These are phyloP conservation scores for Linderniella brevidens DNA, from an alignment of 257 asterid genomes.

Conservation along the genomic window DNA sequence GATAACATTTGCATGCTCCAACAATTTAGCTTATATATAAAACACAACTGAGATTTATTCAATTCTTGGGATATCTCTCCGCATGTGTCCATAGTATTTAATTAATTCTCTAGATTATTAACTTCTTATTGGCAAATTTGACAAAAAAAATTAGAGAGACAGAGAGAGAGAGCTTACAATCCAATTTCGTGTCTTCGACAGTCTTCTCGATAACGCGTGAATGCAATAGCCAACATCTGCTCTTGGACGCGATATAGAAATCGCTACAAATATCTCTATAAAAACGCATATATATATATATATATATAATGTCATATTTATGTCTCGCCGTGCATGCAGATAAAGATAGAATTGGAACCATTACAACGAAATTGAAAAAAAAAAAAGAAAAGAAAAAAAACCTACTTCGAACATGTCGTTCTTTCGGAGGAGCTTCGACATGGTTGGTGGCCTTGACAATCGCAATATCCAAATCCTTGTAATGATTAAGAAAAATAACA, in stretches of 20 bases:
- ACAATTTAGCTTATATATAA: too few relatives aligned
- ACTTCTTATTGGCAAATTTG: too few relatives aligned
- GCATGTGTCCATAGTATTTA: too few relatives aligned
- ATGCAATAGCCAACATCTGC: constrained; percentile 95
- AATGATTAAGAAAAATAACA: too few relatives aligned
- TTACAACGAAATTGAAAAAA: constrained; percentile 2
- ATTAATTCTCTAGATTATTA: too few relatives aligned
- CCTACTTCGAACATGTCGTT: constrained; percentile 83
- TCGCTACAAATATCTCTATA: constrained; percentile 78
- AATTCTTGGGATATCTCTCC: too few relatives aligned
- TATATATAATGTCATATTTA: background rate
- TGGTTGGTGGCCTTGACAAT: constrained; percentile 97
- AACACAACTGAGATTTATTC: too few relatives aligned
- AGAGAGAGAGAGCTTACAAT: too few relatives aligned
- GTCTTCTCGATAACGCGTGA: constrained; percentile 75
- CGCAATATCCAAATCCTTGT: constrained; percentile 95
- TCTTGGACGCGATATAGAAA: constrained; percentile 66
- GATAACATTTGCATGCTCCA: too few relatives aligned
- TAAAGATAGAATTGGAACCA: background rate
- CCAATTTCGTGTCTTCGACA: constrained; percentile 94
- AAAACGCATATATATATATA: constrained; percentile 7
- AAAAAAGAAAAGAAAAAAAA: constrained; percentile 1
- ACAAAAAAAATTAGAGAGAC: too few relatives aligned
- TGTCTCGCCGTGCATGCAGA: background rate
- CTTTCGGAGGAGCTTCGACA: constrained; percentile 91